Base-by-base conservation (phyloP, 768 basidiomycete genomes). In the Boletellus ananas region DNA sequence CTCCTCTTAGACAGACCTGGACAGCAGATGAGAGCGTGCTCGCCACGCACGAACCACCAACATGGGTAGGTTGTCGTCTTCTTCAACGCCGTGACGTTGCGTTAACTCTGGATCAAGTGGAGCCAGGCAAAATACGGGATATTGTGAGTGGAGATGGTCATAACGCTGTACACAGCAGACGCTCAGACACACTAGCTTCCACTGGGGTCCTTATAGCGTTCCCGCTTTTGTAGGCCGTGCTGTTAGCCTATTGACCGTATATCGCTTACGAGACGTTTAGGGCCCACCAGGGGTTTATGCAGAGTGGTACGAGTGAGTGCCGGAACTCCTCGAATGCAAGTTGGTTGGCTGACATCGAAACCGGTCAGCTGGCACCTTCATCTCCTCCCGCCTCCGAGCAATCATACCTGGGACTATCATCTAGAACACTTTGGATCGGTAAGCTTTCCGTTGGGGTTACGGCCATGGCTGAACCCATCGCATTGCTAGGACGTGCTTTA, bases 261-360 rank as follows among this genome's bases (percentile, higher is more conserved):
- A 11, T 29, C 45, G n/a, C 44, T 52, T 31, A 49, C 46, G 14
- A 27, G 40, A 17, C 16, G 12, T 45, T 31, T 45, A 78, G 76
- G 74, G 69, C 12, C 72, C 75, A 2, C 62, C 65, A 0, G 58
- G 56, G 13, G 53, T 57, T 11, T 80, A 81, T 52, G 74, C 78
- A 0, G 81, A 83, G 59, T 83, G 80, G 79, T 82, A 81, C 50
- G 62, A 74, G 77, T 79, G 59, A 50, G 74, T 74, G 41, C 23
- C 41, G 20, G n/a, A 37, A 18, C 11, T 14, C 25, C 10, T 17
- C 4, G 43, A 29, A 20, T 29, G 11, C n/a, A 37, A 16, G 2
- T 38, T 36, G 12, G 25, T 34, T 3, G n/a, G 33, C 25, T 11
- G 13, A 33, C 43, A 44, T 11, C 51, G 25, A n/a, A 8, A 29